Percentiles rank a stretch among this genome's conserved stretches.
Conservation (phyloP, 495 filamentous ascomycete species). For the Staphylotrichum tortipilum region DNA sequence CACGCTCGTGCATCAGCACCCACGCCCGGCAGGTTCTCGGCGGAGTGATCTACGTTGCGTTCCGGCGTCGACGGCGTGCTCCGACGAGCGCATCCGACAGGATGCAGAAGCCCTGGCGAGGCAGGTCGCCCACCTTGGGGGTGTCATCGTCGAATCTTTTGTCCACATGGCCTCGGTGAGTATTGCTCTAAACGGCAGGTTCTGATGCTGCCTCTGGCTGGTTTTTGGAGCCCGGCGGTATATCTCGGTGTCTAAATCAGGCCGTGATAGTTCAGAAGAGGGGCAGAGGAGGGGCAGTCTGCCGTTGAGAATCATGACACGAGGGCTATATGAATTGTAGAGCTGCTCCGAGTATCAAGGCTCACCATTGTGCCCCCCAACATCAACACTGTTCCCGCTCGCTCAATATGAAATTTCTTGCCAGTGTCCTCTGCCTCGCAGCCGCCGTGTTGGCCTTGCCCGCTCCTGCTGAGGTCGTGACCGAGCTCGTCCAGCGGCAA, state of each 20-base stretch:
- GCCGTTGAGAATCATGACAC: too few species aligned
- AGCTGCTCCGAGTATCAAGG: too few species aligned
- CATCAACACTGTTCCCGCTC: too few species aligned
- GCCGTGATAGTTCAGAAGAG: not conserved
- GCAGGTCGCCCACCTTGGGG: not conserved
- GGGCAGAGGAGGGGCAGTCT: too few species aligned
- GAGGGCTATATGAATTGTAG: too few species aligned
- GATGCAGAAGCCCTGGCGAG: not conserved
- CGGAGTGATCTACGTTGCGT: not conserved
- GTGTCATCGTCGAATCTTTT: conserved; percentile 4
- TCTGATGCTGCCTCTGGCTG: not conserved
- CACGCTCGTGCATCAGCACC: not conserved
- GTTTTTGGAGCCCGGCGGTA: too few species aligned
- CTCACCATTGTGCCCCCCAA: too few species aligned
- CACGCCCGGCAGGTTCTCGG: not conserved
- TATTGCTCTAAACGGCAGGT: conserved; percentile 11
- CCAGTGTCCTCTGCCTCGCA: conserved; percentile 15
- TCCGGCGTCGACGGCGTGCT: not conserved
- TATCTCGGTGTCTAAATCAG: conserved; percentile 4
- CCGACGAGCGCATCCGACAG: not conserved
- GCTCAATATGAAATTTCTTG: conserved; percentile 24
- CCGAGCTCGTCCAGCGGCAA: conserved; percentile 3
- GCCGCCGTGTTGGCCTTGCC: conserved; percentile 17
- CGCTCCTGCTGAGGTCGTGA: not conserved
- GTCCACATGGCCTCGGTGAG: not conserved